Percentiles rank a stretch among this genome's conserved stretches.
Conservation (phyloP, 2,329 filamentous ascomycete species). For the Furcasterigmium sp. region DNA sequence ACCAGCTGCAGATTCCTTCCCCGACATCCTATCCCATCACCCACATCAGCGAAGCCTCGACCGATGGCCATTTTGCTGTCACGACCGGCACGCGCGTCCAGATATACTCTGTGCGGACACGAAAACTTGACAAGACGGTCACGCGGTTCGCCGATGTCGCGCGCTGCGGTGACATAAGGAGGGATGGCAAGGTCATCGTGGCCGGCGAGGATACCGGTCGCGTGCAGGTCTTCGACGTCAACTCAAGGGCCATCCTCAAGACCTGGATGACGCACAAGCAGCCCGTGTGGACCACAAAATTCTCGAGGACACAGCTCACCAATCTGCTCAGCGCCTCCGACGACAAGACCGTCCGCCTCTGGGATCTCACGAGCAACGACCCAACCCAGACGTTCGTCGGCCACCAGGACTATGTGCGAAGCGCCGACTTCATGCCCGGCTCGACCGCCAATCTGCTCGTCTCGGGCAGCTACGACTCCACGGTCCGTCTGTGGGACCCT, state of each 20-base stretch:
- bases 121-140: constrained; percentile 90
- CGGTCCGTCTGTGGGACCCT: constrained; percentile 90
- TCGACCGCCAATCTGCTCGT: constrained; percentile 70
- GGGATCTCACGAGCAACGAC: constrained; percentile 82
- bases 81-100: constrained; percentile 93
- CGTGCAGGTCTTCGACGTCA: constrained; percentile 93
- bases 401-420: constrained; percentile 88
- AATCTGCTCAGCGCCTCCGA: constrained; percentile 85
- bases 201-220: constrained; percentile 88
- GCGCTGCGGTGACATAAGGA: constrained; percentile 80
- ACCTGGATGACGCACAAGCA: constrained; percentile 95
- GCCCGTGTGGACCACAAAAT: constrained; percentile 86
- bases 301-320: constrained; percentile 85
- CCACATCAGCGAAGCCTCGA: constrained; percentile 67
- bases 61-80: constrained; percentile 76
- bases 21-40: constrained; percentile 87
- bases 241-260: constrained; percentile 82
- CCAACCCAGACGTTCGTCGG: constrained; percentile 76
- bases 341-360: constrained; percentile 86
- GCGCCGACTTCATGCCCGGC: constrained; percentile 77
- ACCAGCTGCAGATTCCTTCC: constrained; percentile 82
- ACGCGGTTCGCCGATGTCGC: constrained; percentile 90
- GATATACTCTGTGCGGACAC: constrained; percentile 86
- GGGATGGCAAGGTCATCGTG: constrained; percentile 82
- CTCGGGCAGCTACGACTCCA: constrained; percentile 91